Percentiles rank a stretch among this genome's conserved stretches.
Conservation (phyloP, 2,329 filamentous ascomycete genomes). For the Botryotinia globosa region DNA sequence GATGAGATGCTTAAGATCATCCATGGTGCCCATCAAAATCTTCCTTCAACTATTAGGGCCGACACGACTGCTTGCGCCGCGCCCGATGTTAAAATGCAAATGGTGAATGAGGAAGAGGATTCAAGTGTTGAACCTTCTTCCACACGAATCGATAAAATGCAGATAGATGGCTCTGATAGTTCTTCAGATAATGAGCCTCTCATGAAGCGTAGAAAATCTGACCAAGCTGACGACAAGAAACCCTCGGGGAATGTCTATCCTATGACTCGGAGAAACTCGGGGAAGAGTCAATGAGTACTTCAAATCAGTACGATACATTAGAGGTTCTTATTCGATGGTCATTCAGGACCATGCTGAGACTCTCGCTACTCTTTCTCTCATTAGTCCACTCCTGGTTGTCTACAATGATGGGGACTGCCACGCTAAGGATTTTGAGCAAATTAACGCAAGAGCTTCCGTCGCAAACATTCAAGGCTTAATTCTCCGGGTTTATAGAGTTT, state of each 20-base stretch:
- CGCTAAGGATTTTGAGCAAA: background rate
- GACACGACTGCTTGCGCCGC: background rate
- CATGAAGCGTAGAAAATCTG: background rate
- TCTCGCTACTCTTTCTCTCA: background rate
- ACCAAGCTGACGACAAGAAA: background rate
- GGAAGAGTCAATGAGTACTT: background rate
- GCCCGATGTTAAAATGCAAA: background rate
- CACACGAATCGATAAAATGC: background rate
- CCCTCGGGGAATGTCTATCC: background rate
- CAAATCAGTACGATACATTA: background rate
- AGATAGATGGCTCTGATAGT: background rate
- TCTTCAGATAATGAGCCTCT: background rate
- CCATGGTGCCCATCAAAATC: background rate
- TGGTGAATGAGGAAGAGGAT: background rate
- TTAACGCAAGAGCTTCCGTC: background rate
- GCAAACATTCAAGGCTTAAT: too few species aligned
- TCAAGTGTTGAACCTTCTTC: background rate
- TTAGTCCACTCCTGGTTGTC: background rate
- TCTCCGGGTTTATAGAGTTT: background rate
- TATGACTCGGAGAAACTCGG: background rate
- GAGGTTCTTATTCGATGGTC: background rate
- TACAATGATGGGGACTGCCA: background rate
- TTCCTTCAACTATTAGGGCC: background rate
- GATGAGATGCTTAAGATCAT: background rate
- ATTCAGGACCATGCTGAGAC: background rate